Evolutionary conservation across 306 rosid genomes (phyloP), one percentile per base, ranked within the genome.

Genomic region (Glycine soja): DNA sequence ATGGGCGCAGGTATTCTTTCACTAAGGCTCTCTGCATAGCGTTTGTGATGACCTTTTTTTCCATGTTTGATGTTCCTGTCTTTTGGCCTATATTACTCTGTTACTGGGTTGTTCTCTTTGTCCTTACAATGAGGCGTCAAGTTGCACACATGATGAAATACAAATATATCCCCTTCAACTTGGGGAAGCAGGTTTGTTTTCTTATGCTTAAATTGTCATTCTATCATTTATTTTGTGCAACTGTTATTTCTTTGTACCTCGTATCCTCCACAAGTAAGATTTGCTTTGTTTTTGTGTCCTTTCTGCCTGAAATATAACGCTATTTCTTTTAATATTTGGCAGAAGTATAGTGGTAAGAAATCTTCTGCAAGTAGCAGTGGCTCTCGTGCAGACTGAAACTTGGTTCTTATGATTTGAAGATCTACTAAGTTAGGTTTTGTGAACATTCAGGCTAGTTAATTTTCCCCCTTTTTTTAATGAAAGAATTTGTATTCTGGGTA

Each of bases 81-180:
- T 94, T 94, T 72, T 94, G 98, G 97, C 98, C 98, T 10, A 94
- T 92, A 70, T 76, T 94, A 53, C 97, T 94, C 61, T 90, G 90
- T 77, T 94, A 94, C 86, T 94, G 97, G 98, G 16, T 90, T 78
- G 98, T 94, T 56, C 93, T 94, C 45, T 94, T 92, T 76, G 87
- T 88, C 84, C 92, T 94, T 74, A 94, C 97, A 68, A 94, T 94
- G 98, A 91, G 97, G 81, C 96, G 98, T 74, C 97, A 94, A 79
- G 88, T 94, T 19, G 88, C 97, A 43, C 98, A 94, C 90, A 94
- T 94, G 98, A 87, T 94, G 87, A 94, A 94, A 58, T 90, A 91
- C 89, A 94, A 86, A 83, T 94, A 94, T 65, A 74, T 92, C 40
- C 98, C 98, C 2, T 87, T 94, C 82, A 92, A 74, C 85, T 12